phyloP scores from a whole-genome alignment of 345 rosid genomes.

The Syzygium jambos region DNA sequence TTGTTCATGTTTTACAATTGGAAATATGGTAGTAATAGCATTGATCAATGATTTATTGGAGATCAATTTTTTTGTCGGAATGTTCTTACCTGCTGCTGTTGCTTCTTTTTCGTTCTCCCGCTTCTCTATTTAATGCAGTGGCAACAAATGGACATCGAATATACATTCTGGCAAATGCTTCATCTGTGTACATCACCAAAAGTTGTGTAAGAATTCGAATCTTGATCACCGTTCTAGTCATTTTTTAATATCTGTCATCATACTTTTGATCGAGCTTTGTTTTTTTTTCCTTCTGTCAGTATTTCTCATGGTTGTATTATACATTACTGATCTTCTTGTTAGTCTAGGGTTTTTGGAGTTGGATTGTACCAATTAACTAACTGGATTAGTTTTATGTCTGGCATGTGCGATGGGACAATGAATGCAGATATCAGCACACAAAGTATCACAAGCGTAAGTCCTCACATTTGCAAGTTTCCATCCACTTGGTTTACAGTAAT shows the following conservation, averaged over 20 bases:
- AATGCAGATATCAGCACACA: constrained; percentile 96
- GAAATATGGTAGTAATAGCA: background rate
- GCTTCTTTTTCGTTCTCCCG: background rate
- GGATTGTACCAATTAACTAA: background rate
- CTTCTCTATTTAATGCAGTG: constrained; percentile 47
- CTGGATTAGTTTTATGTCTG: constrained; percentile 24
- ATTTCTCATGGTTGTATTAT: background rate
- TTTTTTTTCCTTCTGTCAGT: background rate
- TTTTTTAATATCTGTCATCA: background rate
- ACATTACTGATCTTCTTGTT: background rate
- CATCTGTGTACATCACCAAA: constrained; percentile 94
- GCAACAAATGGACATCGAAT: constrained; percentile 99
- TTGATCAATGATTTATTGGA: background rate
- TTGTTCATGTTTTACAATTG: background rate
- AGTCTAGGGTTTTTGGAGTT: background rate
- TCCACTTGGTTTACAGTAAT: background rate
- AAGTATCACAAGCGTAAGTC: constrained; percentile 98
- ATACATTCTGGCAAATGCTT: constrained; percentile 99
- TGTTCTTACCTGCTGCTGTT: background rate
- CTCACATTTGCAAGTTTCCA: background rate
- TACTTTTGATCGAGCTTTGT: background rate
- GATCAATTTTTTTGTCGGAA: background rate
- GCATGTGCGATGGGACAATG: constrained; percentile 32
- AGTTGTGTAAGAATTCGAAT: constrained; percentile 69
- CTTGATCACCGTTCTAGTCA: background rate